Base-by-base conservation (phyloP, 305 asterid genomes). In the Monarda citriodora region DNA sequence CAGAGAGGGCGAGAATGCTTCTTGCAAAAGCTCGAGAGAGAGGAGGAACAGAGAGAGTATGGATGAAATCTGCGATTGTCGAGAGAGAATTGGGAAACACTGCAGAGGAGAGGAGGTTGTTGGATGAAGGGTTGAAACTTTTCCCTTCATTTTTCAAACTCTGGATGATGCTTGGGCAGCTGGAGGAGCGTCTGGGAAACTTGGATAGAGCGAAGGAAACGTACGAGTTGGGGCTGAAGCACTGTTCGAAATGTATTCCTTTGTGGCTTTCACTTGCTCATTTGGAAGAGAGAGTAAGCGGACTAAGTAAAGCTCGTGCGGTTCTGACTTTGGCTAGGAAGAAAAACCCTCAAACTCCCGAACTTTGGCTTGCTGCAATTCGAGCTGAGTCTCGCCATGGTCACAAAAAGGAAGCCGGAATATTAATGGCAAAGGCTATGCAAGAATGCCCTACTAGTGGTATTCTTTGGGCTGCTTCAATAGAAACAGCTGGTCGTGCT, bases 51-150 rank as follows among this genome's bases (percentile, higher is more conserved):
- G 96, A 82, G 70, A 84, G 96, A 45, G 98, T 91, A 23, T 91
- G 98, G 98, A 88, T 91, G 98, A 91, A 91, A 67, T 91, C 98
- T 1, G 95, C 96, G 5, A 91, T 91, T 47, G 96, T 86, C 20
- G 96, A 91, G 85, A 82, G 98, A 65, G 98, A 91, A 63, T 57
- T 91, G 49, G 96, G 96, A 3, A 86, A 91, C 74, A 72, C 70
- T 17, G 84, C 66, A 2, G 95, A 86, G 68, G 96, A 91, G 80
- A 88, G 95, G 68, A 75, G 74, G 71, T 63, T 91, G 57, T 74
- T 91, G 66, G 90, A 84, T 61, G 98, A 84, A 71, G 98, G 96
- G 50, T 63, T 91, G 58, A 82, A 79, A 52, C 84, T 67, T 22
- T 91, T 79, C 81, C 96, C 96, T 21, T 76, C 91, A 21, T 84